Evolutionary conservation across 2,329 filamentous ascomycete species (phyloP).

Genomic region (Nemania sp.): DNA sequence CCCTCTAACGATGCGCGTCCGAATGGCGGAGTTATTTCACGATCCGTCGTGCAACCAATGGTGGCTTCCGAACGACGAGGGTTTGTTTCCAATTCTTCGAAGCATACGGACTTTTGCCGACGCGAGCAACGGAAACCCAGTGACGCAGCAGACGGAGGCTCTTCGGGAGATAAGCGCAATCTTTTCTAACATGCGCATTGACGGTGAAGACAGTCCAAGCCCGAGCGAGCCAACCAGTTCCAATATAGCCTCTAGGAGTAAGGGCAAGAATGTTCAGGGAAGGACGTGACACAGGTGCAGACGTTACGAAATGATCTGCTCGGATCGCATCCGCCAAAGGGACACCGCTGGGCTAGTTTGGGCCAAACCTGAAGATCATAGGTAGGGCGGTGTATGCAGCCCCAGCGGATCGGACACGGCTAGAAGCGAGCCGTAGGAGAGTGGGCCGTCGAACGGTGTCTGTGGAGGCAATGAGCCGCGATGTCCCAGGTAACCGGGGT

Average conservation of each 20-base stretch:
- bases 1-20: slow-evolving; percentile 76
- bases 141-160: slow-evolving; percentile 71
- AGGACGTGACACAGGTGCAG: slow-evolving; percentile 16
- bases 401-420: background rate
- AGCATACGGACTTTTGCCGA: slow-evolving; percentile 84
- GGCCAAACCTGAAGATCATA: slow-evolving; percentile 17
- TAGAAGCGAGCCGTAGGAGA: slow-evolving; percentile 7
- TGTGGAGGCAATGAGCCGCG: slow-evolving; percentile 28
- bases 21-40: slow-evolving; percentile 81
- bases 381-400: slow-evolving; percentile 14
- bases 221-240: slow-evolving; percentile 34
- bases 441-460: slow-evolving; percentile 16
- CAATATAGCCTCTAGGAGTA: slow-evolving; percentile 32
- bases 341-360: slow-evolving; percentile 19
- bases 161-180: slow-evolving; percentile 80
- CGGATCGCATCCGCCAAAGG: background rate
- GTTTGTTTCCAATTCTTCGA: slow-evolving; percentile 77
- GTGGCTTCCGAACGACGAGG: slow-evolving; percentile 91
- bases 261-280: slow-evolving; percentile 33
- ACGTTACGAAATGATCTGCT: slow-evolving; percentile 12
- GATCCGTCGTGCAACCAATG: slow-evolving; percentile 79
- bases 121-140: slow-evolving; percentile 74
- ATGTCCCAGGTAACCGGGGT: slow-evolving; percentile 43
- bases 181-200: slow-evolving; percentile 72
- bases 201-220: slow-evolving; percentile 43